These are phyloP conservation scores for Phalaenopsis equestris DNA, from an alignment of 106 monocot genomes.

Conservation along the genomic window DNA sequence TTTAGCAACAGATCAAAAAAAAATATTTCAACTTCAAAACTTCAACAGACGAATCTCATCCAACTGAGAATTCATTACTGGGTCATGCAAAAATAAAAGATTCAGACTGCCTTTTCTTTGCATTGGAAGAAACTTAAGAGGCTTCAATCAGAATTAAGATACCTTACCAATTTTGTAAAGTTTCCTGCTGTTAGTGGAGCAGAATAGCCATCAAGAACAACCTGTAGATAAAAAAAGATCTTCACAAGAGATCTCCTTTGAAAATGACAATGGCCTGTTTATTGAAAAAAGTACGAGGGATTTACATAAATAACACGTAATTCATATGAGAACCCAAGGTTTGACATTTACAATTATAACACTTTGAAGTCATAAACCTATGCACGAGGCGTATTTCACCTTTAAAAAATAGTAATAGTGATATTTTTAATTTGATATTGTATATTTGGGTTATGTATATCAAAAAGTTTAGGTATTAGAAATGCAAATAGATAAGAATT, in stretches of 20 bases:
- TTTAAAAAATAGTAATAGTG: too few species aligned
- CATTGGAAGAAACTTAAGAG: neutral
- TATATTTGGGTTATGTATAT: too few species aligned
- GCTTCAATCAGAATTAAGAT: slow-evolving; percentile 10
- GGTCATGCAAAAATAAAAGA: neutral
- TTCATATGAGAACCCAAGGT: too few species aligned
- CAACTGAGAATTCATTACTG: neutral
- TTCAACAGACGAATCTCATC: neutral
- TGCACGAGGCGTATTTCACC: too few species aligned
- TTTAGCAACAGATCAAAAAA: neutral
- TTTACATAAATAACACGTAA: too few species aligned
- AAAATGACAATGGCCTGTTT: neutral
- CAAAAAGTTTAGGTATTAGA: too few species aligned
- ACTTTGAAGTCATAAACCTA: too few species aligned
- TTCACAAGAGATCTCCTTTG: neutral
- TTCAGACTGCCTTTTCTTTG: neutral
- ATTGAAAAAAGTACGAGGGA: neutral
- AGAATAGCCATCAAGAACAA: slow-evolving; percentile 86
- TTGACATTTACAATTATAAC: too few species aligned
- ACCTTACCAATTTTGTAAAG: slow-evolving; percentile 95
- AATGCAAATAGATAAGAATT: too few species aligned
- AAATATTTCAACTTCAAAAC: neutral
- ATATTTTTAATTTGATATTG: too few species aligned
- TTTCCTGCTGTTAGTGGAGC: slow-evolving; percentile 91
- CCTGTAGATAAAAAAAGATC: slow-evolving; percentile 30